A percentile compares a stretch with the other conserved stretches of the same genome.
These are phyloP conservation scores for Cercospora sp. DNA, from an alignment of 2,329 filamentous ascomycete species.

Conservation along the genomic window DNA sequence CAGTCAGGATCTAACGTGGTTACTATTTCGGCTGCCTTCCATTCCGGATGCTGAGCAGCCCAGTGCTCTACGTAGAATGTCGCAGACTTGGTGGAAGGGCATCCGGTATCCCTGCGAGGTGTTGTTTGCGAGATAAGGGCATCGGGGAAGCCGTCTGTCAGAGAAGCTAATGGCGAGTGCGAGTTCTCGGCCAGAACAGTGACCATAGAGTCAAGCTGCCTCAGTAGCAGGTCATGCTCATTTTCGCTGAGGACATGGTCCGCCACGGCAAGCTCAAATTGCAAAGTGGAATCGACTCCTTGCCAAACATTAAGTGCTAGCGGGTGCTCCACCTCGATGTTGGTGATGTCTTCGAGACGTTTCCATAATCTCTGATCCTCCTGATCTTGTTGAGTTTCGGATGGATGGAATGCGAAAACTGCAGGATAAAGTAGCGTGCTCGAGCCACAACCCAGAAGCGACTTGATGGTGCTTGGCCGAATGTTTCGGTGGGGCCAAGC, in stretches of 20 bases:
- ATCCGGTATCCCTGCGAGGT: constrained; percentile 15
- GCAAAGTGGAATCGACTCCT: constrained; percentile 1
- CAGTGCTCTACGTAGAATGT: constrained; percentile 20
- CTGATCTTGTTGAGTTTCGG: neutral
- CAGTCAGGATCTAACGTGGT: constrained; percentile 10
- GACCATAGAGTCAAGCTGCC: constrained; percentile 18
- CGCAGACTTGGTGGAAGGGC: constrained; percentile 12
- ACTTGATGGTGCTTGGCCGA: constrained; percentile 18
- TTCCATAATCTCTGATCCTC: constrained; percentile 7
- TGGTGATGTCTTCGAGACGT: constrained; percentile 18
- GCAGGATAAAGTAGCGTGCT: constrained; percentile 17
- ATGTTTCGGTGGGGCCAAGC: constrained; percentile 19
- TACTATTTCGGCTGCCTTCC: constrained; percentile 18
- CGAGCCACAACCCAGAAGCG: constrained; percentile 3
- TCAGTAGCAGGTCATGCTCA: constrained; percentile 18
- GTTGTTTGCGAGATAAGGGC: constrained; percentile 12
- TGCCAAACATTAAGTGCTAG: constrained; percentile 22
- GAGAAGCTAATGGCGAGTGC: neutral
- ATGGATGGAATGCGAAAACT: constrained; percentile 23
- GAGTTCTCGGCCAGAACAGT: neutral
- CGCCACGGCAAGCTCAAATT: constrained; percentile 19
- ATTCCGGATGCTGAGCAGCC: constrained; percentile 17
- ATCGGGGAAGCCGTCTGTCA: constrained; percentile 1
- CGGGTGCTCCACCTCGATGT: constrained; percentile 20
- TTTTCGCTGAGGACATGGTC: constrained; percentile 13